Base-by-base conservation (phyloP, 2,329 filamentous ascomycete genomes). In the Fusarium sp. region DNA sequence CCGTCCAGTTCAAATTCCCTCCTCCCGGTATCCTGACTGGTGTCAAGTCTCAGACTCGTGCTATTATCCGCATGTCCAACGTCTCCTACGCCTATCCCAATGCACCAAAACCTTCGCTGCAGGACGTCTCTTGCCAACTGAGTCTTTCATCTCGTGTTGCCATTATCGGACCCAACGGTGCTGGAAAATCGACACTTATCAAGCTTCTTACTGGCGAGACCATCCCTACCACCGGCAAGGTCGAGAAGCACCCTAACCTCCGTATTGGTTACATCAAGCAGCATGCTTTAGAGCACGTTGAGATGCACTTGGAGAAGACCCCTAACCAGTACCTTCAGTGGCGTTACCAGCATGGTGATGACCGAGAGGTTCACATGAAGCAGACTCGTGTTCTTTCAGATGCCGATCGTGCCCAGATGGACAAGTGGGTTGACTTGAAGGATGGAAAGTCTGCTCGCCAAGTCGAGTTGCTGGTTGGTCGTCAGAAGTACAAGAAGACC, bases 251-350 rank as follows among this genome's bases (percentile, higher is more conserved):
- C 79, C 96, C 96, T 71, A 99, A 99, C 80, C 83, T 99, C 76
- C 94, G 96, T 85, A 97, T 99, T 74, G 96, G 96, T 54, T 99
- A 99, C 84, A 98, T 99, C 84, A 98, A 98, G 84, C 96, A 99
- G 84, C 96, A 99, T 80, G 96, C 96, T 42, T 87, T 99, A 14
- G 96, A 99, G 85, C 96, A 99, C 88, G 96, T 99, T 13, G 95
- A 99, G 82, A 97, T 97, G 95, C 96, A 99, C 77, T 85, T 98
- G 72, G 96, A 99, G 81, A 99, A 99, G 88, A 99, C 96, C 0
- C 96, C 96, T 39, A 98, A 97, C 79, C 96, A 99, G 81, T 99
- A 99, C 77, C 87, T 99, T 33, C 96, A 98, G 81, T 99, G 96
- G 96, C 92, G 96, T 74, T 99, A 98, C 77, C 93, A 93, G 74